Evolutionary conservation across 2,329 filamentous ascomycete genomes (phyloP).

Genomic region (Paracoccidioides lutzii): DNA sequence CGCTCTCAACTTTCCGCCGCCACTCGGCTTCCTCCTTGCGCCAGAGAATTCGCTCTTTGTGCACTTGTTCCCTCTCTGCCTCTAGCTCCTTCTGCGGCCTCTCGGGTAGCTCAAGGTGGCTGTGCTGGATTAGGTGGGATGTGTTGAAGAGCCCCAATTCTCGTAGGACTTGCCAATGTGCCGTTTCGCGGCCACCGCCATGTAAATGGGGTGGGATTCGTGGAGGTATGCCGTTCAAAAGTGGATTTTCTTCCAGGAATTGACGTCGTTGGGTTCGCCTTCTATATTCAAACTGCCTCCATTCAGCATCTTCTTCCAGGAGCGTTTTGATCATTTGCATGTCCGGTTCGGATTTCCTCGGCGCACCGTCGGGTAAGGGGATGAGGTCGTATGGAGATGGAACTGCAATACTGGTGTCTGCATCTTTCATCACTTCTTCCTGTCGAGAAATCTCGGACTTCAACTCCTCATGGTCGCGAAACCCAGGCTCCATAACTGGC

Average conservation of each 20-base stretch:
- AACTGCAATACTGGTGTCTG: neutral
- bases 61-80: neutral
- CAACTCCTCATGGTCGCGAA: neutral
- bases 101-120: neutral
- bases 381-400: slow-evolving; percentile 1
- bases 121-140: neutral
- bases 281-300: neutral
- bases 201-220: neutral
- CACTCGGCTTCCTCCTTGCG: slow-evolving; percentile 1
- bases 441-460: neutral
- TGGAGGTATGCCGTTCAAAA: neutral
- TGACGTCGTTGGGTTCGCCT: neutral
- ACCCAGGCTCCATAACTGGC: neutral
- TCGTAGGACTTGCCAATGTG: neutral
- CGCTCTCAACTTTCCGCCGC: neutral
- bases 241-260: neutral
- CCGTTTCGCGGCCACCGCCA: neutral
- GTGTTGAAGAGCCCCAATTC: neutral
- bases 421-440: neutral
- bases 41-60: neutral
- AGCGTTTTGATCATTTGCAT: slow-evolving; percentile 3
- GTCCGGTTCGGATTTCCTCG: slow-evolving; percentile 3
- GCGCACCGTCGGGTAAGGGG: neutral
- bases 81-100: neutral
- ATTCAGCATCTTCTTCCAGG: slow-evolving; percentile 7